Base-by-base conservation (phyloP, 176 grass and related monocot species). In the Saccharum officinarum region DNA sequence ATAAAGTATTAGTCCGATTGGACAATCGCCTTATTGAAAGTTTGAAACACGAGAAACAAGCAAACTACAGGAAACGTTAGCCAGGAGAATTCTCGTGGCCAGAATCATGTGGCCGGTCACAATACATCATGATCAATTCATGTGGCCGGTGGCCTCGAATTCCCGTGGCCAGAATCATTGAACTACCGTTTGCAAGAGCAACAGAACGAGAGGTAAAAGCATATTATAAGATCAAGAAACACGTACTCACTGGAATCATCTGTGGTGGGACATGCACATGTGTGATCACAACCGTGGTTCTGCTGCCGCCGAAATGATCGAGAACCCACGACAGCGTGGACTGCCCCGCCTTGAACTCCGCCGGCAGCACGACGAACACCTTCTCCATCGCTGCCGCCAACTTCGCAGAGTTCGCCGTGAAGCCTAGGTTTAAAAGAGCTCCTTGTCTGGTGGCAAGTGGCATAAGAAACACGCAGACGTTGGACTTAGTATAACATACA, bases 161-260 rank as follows among this genome's bases (percentile, higher is more conserved):
- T 50, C 47, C 47, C 40, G 4, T 26, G 66, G 33, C 22, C 46
- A 39, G 18, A 82, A 60, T 31, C 47, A 57, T 57, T 10, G 13
- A 31, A 38, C 34, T 57, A 71, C 69, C 20, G 14, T 71, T 12
- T 42, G 5, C 17, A 42, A 7, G 49, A 41, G 47, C 4, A 59
- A 60, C 16, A 59, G 14, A 62, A 38, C 1, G n/a, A 70, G 18
- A 1, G 18, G 12, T 15, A 60, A 78, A 39, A 33, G 3, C 6
- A 47, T 33, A 17, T 12, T 54, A n/a, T 63, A 81, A 45, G 65
- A 72, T 78, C 3, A 72, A 47, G 41, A 73, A 73, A 50, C 61
- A 77, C 92, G 52, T 95, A 97, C 95, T 93, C 79, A 93, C 88
- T 65, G 92, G 90, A 70, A 97, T 95, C 87, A 89, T 87, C 74